These are phyloP conservation scores for Mortierella sp. DNA, from an alignment of 371 early-diverging fungal species.

Conservation along the genomic window DNA sequence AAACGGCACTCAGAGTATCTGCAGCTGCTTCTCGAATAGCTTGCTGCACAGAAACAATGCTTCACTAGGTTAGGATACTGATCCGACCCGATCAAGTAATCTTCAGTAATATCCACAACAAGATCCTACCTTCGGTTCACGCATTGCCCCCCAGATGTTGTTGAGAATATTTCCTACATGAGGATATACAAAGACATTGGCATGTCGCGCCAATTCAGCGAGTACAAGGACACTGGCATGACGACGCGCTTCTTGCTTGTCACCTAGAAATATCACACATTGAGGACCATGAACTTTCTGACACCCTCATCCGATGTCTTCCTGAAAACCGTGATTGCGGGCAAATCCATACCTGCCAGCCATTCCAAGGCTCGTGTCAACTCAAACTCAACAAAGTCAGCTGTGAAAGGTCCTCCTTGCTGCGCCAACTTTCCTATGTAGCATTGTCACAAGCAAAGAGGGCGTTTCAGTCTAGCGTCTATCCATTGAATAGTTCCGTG, in stretches of 20 bases:
- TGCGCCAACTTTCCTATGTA: constrained; percentile 74
- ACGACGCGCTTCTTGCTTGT: constrained; percentile 79
- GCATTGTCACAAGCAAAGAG: background rate
- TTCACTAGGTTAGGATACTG: too few species aligned
- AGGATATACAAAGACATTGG: constrained; percentile 87
- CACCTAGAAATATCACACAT: constrained; percentile 53
- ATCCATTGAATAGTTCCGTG: too few species aligned
- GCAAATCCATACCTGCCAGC: constrained; percentile 72
- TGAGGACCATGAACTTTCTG: background rate
- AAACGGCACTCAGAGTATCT: constrained; percentile 84
- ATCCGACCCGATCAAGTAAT: background rate
- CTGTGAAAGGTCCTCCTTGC: constrained; percentile 79
- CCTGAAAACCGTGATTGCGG: background rate
- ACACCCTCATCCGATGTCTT: background rate
- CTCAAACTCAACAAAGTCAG: constrained; percentile 89
- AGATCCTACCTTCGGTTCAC: constrained; percentile 76
- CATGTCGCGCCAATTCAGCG: constrained; percentile 82
- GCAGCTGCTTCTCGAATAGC: constrained; percentile 85
- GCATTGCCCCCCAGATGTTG: constrained; percentile 85
- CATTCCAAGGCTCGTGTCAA: constrained; percentile 91
- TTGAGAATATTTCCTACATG: constrained; percentile 90
- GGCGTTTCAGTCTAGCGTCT: too few species aligned
- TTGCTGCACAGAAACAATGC: constrained; percentile 27
- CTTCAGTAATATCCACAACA: background rate
- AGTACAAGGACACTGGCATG: constrained; percentile 91